These are phyloP conservation scores for Peltaster fructicola DNA, from an alignment of 2,329 filamentous ascomycete species.

Conservation along the genomic window DNA sequence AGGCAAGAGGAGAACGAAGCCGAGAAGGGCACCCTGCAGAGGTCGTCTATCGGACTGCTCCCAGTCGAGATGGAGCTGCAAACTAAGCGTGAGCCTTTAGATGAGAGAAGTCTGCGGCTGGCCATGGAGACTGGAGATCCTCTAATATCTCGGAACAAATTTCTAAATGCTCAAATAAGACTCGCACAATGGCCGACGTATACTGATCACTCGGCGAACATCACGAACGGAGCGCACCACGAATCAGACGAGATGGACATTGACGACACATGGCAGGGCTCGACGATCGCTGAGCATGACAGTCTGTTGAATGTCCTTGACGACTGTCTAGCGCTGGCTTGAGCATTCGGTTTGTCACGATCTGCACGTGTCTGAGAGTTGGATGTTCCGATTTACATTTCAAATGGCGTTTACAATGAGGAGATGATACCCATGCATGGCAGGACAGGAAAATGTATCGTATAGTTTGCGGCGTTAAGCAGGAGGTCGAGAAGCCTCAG, in stretches of 20 bases:
- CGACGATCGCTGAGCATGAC: constrained; percentile 12
- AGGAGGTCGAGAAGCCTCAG: too few relatives aligned
- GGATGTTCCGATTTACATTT: too few relatives aligned
- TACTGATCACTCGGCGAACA: constrained; percentile 5
- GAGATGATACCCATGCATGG: too few relatives aligned
- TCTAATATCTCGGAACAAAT: constrained; percentile 21
- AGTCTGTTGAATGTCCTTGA: constrained; percentile 21
- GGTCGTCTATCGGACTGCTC: constrained; percentile 60
- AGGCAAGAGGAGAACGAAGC: constrained; percentile 57
- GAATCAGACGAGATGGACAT: constrained; percentile 18
- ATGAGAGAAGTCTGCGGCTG: constrained; percentile 61
- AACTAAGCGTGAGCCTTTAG: constrained; percentile 51
- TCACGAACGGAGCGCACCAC: constrained; percentile 9
- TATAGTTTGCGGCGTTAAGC: too few relatives aligned
- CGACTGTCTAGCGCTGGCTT: constrained; percentile 19
- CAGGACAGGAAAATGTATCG: too few relatives aligned
- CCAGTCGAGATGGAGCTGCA: constrained; percentile 67
- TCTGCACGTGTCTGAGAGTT: too few relatives aligned
- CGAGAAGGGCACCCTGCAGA: constrained; percentile 52
- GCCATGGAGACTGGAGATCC: constrained; percentile 57
- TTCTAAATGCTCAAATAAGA: constrained; percentile 4
- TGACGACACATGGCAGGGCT: constrained; percentile 24
- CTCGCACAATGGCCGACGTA: constrained; percentile 1
- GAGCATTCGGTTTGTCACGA: too few relatives aligned
- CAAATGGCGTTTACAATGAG: too few relatives aligned